Evolutionary conservation across 106 monocot species (phyloP).

Genomic region (Phalaenopsis equestris): DNA sequence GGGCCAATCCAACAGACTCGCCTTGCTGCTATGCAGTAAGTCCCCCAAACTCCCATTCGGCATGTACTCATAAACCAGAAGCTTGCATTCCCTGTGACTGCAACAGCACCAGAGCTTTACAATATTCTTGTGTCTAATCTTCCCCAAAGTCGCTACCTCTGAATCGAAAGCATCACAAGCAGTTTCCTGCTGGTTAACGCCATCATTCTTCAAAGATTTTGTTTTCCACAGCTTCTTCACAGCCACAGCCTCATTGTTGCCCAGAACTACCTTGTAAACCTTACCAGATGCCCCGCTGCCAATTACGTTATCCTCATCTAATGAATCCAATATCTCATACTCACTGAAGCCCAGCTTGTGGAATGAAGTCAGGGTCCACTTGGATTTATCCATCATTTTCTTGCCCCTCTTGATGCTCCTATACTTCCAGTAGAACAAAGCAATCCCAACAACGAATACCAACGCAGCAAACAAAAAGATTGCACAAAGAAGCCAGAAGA

Average conservation of each 20-base stretch:
- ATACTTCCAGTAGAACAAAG: constrained; percentile 25
- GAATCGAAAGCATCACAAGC: constrained; percentile 11
- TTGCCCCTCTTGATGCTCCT: constrained; percentile 17
- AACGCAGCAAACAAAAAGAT: constrained; percentile 21
- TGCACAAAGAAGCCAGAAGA: constrained; percentile 29
- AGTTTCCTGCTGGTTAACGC: background rate
- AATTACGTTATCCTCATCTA: constrained; percentile 37
- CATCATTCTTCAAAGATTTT: background rate
- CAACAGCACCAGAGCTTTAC: constrained; percentile 20
- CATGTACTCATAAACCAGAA: constrained; percentile 28
- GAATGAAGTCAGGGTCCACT: constrained; percentile 65
- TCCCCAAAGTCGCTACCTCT: constrained; percentile 12
- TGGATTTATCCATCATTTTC: constrained; percentile 20
- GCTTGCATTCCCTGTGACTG: constrained; percentile 11
- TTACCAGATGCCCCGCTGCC: constrained; percentile 37
- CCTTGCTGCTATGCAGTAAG: constrained; percentile 13
- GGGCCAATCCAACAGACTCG: constrained; percentile 14
- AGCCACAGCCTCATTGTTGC: constrained; percentile 25
- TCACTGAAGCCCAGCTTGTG: constrained; percentile 50
- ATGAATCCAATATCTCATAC: constrained; percentile 20
- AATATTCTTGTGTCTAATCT: constrained; percentile 24
- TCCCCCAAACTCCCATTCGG: constrained; percentile 26
- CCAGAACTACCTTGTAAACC: constrained; percentile 35
- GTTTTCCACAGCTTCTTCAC: constrained; percentile 35
- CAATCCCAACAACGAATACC: constrained; percentile 23